These are phyloP conservation scores for Alloteropsis semialata DNA, from an alignment of 176 grass and related monocot species.

Conservation along the genomic window DNA sequence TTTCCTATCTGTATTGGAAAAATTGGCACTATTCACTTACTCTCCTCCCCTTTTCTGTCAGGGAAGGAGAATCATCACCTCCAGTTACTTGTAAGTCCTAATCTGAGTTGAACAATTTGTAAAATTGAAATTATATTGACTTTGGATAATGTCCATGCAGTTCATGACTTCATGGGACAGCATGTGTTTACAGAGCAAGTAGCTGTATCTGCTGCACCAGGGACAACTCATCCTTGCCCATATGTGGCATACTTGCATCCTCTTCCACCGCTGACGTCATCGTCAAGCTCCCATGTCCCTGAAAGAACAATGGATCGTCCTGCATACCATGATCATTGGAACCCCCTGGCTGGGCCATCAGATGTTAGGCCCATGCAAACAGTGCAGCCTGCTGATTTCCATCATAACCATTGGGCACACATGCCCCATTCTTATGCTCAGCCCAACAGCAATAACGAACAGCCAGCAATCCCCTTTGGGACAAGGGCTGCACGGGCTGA, in stretches of 20 bases:
- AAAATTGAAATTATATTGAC: neutral
- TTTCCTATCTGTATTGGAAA: conserved; percentile 1
- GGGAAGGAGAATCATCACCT: conserved; percentile 78
- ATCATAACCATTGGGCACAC: conserved; percentile 63
- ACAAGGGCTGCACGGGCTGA: conserved; percentile 55
- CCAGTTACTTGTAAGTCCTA: conserved; percentile 68
- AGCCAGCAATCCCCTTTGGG: conserved; percentile 54
- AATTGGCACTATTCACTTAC: conserved; percentile 9
- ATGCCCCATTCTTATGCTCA: conserved; percentile 58
- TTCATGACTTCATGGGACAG: conserved; percentile 68
- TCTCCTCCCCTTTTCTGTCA: conserved; percentile 21
- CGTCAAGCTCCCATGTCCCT: conserved; percentile 53
- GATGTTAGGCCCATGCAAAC: conserved; percentile 45
- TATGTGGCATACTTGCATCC: conserved; percentile 61
- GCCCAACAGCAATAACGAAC: conserved; percentile 44
- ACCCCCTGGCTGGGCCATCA: conserved; percentile 47
- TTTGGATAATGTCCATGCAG: conserved; percentile 42
- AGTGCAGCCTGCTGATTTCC: conserved; percentile 53
- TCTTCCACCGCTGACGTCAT: conserved; percentile 47
- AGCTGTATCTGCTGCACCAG: conserved; percentile 49
- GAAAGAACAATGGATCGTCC: conserved; percentile 56
- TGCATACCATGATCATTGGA: conserved; percentile 63
- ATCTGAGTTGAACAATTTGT: neutral
- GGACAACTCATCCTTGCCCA: conserved; percentile 53
- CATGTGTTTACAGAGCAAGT: conserved; percentile 49